Conservation (phyloP, 495 filamentous ascomycete species). For the Tuber brumale region DNA sequence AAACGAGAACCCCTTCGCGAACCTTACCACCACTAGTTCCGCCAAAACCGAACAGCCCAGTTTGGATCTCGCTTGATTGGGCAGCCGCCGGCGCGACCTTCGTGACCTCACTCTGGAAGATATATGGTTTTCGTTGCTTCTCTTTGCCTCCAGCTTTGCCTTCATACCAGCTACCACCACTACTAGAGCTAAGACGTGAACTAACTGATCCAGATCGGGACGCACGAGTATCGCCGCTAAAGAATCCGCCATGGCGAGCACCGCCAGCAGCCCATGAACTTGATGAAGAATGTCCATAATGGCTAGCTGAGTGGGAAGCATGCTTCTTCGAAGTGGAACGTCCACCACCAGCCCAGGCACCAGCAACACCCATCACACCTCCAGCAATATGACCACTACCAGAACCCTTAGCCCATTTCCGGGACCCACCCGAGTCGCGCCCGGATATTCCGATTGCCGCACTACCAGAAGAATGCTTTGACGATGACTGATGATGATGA, state of each 20-base stretch:
- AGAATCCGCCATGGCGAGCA: constrained; percentile 19
- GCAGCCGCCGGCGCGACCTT: background rate
- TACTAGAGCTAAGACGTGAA: constrained; percentile 8
- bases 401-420: background rate
- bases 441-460: constrained; percentile 13
- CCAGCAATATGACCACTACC: background rate
- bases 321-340: background rate
- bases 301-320: constrained; percentile 1
- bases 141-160: background rate
- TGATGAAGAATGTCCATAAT: background rate
- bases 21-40: background rate
- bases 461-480: constrained; percentile 4
- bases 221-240: constrained; percentile 11
- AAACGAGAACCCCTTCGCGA: background rate
- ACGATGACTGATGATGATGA: background rate
- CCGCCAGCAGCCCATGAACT: constrained; percentile 17
- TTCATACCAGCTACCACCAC: constrained; percentile 6
- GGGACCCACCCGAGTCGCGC: constrained; percentile 9
- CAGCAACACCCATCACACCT: constrained; percentile 4
- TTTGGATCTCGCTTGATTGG: background rate
- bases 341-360: constrained; percentile 1
- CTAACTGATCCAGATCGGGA: constrained; percentile 9
- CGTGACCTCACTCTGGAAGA: background rate
- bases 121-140: background rate
- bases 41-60: constrained; percentile 1